Base-by-base conservation (phyloP, 83 land plant species). In the Thuja plicata region DNA sequence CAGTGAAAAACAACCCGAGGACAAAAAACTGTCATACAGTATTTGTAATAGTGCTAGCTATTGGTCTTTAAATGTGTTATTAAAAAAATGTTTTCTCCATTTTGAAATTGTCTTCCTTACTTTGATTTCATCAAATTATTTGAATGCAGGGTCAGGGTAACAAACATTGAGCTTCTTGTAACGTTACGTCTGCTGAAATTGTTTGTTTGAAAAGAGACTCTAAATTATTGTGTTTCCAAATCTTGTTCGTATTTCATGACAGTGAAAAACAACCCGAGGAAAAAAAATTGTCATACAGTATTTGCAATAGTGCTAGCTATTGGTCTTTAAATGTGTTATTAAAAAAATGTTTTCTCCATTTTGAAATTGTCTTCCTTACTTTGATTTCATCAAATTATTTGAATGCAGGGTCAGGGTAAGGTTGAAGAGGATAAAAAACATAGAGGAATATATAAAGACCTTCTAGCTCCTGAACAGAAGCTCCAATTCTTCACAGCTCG, bases 401-500 rank as follows among this genome's bases (percentile, higher is more conserved):
- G 16, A 86, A 73, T 86, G 46, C 92, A 96, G 98, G 98, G 98
- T 40, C 92, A 91, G 79, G 93, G 94, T 85, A 96, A 90, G 85
- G 79, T 79, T 89, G 93, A 86, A 32, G 99, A 95, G 92, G 99
- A 95, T 90, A 94, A 93, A 15, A 97, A 95, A 78, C 95, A 98
- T 78, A 90, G 97, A 84, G 94, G 95, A 54, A 92, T 89, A 66
- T 97, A 97, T 87, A 89, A 91, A 84, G 87, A 92, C 73, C 87
- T 98, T 27, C 83, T 88, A 60, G 95, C 93, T 91, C 89, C 96
- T 13, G 99, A 98, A 82, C 71, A 93, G 76, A 97, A 97, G 88
- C 84, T 97, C 84, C 98, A 98, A 74, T 96, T 93, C 78, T 97
- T 92, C 92, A 83, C 99, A 30, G 96, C 99, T 80, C 95, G 97